phyloP scores from a whole-genome alignment of 2,329 filamentous ascomycete genomes.

The Shiraia sp. region DNA sequence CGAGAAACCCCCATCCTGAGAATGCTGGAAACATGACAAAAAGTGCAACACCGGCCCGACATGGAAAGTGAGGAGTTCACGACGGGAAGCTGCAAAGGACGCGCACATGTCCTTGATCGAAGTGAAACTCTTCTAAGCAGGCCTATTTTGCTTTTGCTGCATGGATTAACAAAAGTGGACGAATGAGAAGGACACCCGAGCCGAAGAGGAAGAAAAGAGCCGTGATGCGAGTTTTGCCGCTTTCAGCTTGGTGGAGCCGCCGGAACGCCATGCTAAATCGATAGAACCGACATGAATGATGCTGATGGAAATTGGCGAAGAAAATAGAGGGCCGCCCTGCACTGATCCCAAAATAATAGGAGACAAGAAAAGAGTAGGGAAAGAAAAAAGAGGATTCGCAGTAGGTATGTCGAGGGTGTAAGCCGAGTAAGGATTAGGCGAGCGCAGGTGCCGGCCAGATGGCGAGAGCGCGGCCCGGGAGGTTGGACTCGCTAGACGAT shows the following conservation, averaged over 20 bases:
- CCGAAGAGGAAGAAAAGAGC: slow-evolving; percentile 20
- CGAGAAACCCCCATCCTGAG: slow-evolving; percentile 3
- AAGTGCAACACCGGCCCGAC: neutral
- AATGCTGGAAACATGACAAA: slow-evolving; percentile 10
- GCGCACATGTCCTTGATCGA: slow-evolving; percentile 23
- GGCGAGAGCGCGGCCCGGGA: slow-evolving; percentile 10
- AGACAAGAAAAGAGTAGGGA: neutral
- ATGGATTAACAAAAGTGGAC: too few relatives aligned
- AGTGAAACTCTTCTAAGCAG: slow-evolving; percentile 36
- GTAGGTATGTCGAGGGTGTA: too few relatives aligned
- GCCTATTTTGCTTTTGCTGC: slow-evolving; percentile 43
- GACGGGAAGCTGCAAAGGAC: slow-evolving; percentile 13
- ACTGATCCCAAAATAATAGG: slow-evolving; percentile 1
- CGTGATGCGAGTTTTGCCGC: slow-evolving; percentile 29
- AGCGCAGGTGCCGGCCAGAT: slow-evolving; percentile 13
- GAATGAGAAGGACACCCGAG: slow-evolving; percentile 19
- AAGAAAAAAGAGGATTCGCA: too few relatives aligned
- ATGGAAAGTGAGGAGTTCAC: too few relatives aligned
- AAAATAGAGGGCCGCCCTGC: slow-evolving; percentile 12
- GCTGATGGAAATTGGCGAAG: slow-evolving; percentile 10
- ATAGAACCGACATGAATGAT: slow-evolving; percentile 26
- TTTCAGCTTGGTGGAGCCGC: slow-evolving; percentile 21
- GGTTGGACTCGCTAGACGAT: slow-evolving; percentile 23
- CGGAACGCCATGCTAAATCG: slow-evolving; percentile 45
- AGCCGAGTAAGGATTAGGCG: slow-evolving; percentile 2